Evolutionary conservation across 805 yeast genomes (phyloP).

Genomic region (Candida morakotiae): DNA sequence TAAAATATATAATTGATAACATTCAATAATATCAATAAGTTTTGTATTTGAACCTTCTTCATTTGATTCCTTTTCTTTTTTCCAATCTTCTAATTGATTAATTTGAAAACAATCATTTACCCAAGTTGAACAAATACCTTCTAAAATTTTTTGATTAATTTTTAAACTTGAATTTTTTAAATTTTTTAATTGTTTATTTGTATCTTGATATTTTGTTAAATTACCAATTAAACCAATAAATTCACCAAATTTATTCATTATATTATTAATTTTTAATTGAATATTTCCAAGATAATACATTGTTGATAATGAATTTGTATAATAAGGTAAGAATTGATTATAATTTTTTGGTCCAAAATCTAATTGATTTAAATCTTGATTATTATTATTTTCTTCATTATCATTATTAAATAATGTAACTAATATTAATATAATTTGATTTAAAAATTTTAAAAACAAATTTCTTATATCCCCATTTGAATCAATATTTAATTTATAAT

Average conservation of each 20-base stretch:
- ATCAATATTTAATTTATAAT: conserved; percentile 26
- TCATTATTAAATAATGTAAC: conserved; percentile 26
- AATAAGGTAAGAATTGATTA: conserved; percentile 32
- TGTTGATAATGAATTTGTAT: conserved; percentile 38
- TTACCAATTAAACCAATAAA: conserved; percentile 31
- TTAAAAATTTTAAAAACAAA: conserved; percentile 21
- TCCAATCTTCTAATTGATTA: conserved; percentile 42
- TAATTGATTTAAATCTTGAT: no score
- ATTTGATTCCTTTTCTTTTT: conserved; percentile 15
- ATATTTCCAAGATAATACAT: conserved; percentile 31
- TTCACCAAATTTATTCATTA: conserved; percentile 29
- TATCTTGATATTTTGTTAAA: conserved; percentile 25
- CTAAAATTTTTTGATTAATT: conserved; percentile 36
- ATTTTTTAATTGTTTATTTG: conserved; percentile 32
- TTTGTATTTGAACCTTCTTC: conserved; percentile 27
- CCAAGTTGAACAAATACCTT: conserved; percentile 41
- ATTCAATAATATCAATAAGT: conserved; percentile 30
- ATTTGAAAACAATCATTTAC: conserved; percentile 43
- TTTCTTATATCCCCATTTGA: conserved; percentile 23
- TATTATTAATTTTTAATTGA: conserved; percentile 20
- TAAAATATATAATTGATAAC: conserved; percentile 32
- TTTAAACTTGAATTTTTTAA: conserved; percentile 27
- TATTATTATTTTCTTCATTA: conserved; percentile 12
- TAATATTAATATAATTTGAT: conserved; percentile 22
- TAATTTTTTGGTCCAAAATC: conserved; percentile 34